Percentiles rank a stretch among this genome's conserved stretches.
Evolutionary conservation across 192 early-diverging fungal genomes (phyloP).

Genomic region (Coemansia sp.): DNA sequence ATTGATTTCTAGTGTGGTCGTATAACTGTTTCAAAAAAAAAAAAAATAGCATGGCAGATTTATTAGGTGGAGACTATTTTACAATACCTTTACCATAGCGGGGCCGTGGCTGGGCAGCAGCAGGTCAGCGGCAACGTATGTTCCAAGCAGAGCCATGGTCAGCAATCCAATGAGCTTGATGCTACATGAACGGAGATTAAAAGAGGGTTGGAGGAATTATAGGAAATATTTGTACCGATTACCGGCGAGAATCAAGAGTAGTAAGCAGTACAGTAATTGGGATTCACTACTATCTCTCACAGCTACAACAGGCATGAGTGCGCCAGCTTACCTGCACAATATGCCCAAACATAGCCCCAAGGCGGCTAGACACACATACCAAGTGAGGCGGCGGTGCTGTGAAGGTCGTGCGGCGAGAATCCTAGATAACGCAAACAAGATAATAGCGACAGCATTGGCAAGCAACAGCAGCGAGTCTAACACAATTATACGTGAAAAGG

Average conservation of each 20-base stretch:
- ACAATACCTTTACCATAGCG: slow-evolving; percentile 2
- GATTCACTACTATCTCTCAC: background rate
- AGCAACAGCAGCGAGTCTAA: slow-evolving; percentile 91
- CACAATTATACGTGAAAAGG: slow-evolving; percentile 84
- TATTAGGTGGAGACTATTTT: slow-evolving; percentile 26
- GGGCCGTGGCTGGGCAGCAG: slow-evolving; percentile 42
- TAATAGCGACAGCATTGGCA: slow-evolving; percentile 62
- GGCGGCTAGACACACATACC: slow-evolving; percentile 67
- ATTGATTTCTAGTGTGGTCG: too few relatives aligned
- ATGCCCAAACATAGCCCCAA: slow-evolving; percentile 68
- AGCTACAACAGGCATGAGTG: background rate
- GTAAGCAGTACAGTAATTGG: too few relatives aligned
- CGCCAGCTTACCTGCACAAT: slow-evolving; percentile 58
- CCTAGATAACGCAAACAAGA: slow-evolving; percentile 61
- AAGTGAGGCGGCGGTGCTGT: too few relatives aligned
- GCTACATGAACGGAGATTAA: slow-evolving; percentile 53
- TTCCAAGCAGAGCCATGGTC: slow-evolving; percentile 74
- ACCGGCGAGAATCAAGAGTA: too few relatives aligned
- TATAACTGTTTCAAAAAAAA: background rate
- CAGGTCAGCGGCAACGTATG: slow-evolving; percentile 72
- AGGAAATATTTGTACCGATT: too few relatives aligned
- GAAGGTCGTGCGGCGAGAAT: too few relatives aligned
- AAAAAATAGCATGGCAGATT: background rate
- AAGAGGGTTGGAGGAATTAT: background rate
- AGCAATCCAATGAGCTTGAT: slow-evolving; percentile 94